These are phyloP conservation scores for Lolium perenne DNA, from an alignment of 176 grass and related monocot genomes.

Conservation along the genomic window DNA sequence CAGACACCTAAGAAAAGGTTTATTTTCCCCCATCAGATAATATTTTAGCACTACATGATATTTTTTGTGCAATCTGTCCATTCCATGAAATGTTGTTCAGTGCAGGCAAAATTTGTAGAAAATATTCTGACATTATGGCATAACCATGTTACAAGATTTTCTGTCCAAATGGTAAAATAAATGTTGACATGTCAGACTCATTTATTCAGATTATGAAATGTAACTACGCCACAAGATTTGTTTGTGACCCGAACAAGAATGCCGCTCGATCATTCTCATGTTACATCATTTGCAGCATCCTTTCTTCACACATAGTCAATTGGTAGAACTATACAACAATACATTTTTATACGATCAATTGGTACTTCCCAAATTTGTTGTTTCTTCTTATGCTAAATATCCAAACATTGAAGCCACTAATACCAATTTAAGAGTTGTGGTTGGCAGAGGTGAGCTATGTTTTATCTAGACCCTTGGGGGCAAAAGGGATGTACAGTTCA, in stretches of 20 bases:
- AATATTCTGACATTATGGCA: background rate
- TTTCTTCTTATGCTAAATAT: background rate
- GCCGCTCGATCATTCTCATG: background rate
- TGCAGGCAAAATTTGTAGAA: background rate
- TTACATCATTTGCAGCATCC: conserved; percentile 7
- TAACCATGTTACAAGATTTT: background rate
- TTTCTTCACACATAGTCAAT: conserved; percentile 1
- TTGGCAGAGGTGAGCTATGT: background rate
- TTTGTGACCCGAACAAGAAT: background rate
- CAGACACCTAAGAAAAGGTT: background rate
- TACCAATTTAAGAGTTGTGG: background rate
- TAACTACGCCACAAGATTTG: background rate
- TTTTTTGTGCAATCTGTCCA: background rate
- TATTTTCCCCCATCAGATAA: background rate
- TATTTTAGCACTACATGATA: background rate
- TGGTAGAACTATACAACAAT: background rate
- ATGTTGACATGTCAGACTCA: background rate
- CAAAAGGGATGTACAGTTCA: background rate
- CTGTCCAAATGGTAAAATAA: background rate
- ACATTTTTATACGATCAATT: background rate
- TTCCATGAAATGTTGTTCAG: background rate
- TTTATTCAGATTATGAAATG: background rate
- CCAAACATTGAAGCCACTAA: background rate
- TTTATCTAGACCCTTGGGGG: conserved; percentile 17
- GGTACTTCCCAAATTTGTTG: background rate